phyloP scores from a whole-genome alignment of 768 basidiomycete species.

The Symmetrospora coprosmae region DNA sequence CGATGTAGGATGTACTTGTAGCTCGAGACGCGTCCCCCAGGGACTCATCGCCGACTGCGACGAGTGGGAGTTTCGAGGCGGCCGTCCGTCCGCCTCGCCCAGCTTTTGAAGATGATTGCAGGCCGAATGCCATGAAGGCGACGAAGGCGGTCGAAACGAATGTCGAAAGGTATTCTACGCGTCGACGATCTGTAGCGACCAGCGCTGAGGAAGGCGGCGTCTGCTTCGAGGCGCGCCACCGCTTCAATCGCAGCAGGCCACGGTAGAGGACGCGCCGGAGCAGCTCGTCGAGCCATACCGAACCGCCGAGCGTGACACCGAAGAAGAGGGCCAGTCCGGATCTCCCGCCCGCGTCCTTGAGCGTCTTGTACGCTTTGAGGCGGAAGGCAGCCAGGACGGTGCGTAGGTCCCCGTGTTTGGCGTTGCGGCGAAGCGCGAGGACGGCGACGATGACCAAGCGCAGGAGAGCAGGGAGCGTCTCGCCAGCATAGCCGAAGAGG shows the following conservation, averaged over 20 bases:
- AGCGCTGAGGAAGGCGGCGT: too few species aligned
- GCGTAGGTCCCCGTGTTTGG: neutral
- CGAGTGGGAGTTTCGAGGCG: neutral
- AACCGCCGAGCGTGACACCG: conserved; percentile 23
- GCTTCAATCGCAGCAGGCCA: too few species aligned
- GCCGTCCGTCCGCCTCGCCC: neutral
- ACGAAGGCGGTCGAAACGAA: too few species aligned
- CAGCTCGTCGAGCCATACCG: conserved; percentile 12
- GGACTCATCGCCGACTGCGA: neutral
- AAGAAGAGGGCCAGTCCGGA: conserved; percentile 17
- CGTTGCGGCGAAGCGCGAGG: neutral
- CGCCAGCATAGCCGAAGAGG: conserved; percentile 16
- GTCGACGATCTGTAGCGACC: too few species aligned
- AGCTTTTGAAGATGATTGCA: neutral
- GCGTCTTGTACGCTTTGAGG: too few species aligned
- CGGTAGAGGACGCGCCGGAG: conserved; percentile 17
- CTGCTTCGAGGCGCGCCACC: too few species aligned
- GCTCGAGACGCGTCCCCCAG: too few species aligned
- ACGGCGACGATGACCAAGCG: conserved; percentile 4
- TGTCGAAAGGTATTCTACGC: too few species aligned
- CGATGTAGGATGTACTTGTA: too few species aligned
- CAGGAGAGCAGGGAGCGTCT: conserved; percentile 5
- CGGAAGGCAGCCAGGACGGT: too few species aligned
- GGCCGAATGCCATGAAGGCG: neutral
- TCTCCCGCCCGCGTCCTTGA: neutral